Evolutionary conservation across 345 rosid species (phyloP), one percentile per base, ranked within the genome.

Genomic region (Rhodamnia argentea): DNA sequence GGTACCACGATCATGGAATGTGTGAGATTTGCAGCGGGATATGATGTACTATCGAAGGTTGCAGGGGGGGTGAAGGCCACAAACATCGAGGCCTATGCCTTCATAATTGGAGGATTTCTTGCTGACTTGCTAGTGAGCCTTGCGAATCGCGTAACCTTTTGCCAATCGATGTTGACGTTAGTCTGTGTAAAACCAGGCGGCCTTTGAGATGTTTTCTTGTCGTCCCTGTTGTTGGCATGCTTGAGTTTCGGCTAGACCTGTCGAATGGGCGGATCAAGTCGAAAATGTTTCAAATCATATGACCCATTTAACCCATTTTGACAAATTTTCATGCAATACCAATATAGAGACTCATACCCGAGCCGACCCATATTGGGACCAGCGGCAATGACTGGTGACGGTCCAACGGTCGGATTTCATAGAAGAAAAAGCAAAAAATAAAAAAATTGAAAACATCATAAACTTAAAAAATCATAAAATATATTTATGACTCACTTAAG

Each of bases 361-460:
- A 47, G 11, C 51, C 11, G 51, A 47, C 51, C 51, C 51, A 47
- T 47, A 47, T 1, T 10, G 51, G 9, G 9, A 2, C 50, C 10
- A 47, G 50, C 50, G 10, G n/a, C n/a, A 1, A 7, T 1, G 10
- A 7, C 51, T 3, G 10, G 12, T 0, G 6, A 50, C 3, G 6
- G 51, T 10, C 51, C 13, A 10, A 10, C 13, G 0, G 3, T 10
- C 12, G 10, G 3, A 50, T 50, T 50, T 50, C 51, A 12, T 50
- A 50, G 51, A 50, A 50, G 51, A 50, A 10, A 50, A 50, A 10
- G 2, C 3, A 50, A 50, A 50, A 44, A 44, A 44, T 44, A 50
- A 50, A 2, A 50, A 50, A 50, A 10, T 50, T 50, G 51, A 50
- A 50, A 50, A 50, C 51, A 50, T 50, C 51, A 10, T 0, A 10